phyloP scores from a whole-genome alignment of 2,329 filamentous ascomycete species.

The Drechslerella stenobrocha region DNA sequence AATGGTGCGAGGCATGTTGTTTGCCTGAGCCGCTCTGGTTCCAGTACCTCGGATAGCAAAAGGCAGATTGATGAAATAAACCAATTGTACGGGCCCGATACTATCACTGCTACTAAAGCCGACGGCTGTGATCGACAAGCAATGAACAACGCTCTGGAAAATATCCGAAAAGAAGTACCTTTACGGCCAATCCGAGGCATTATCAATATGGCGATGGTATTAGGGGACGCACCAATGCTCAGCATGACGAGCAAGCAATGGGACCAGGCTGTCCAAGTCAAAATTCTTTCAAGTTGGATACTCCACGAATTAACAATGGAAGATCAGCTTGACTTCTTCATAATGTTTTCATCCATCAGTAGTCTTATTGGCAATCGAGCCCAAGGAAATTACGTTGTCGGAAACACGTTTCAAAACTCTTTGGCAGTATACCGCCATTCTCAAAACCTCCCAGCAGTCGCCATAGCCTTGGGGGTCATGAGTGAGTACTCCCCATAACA shows the following conservation, averaged over 20 bases:
- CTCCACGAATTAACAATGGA: slow-evolving; percentile 41
- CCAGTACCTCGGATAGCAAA: slow-evolving; percentile 12
- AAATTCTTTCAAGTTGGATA: slow-evolving; percentile 49
- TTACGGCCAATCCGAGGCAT: slow-evolving; percentile 38
- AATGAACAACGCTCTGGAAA: slow-evolving; percentile 5
- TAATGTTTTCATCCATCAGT: slow-evolving; percentile 52
- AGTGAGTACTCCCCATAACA: slow-evolving; percentile 18
- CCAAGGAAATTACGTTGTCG: slow-evolving; percentile 53
- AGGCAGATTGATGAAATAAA: slow-evolving; percentile 20
- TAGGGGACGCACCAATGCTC: slow-evolving; percentile 47
- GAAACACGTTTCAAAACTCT: slow-evolving; percentile 52
- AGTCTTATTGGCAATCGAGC: slow-evolving; percentile 51
- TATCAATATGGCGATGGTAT: slow-evolving; percentile 49
- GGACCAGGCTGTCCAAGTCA: slow-evolving; percentile 48
- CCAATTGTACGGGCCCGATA: slow-evolving; percentile 5
- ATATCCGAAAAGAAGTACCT: slow-evolving; percentile 4
- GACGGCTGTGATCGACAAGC: slow-evolving; percentile 17
- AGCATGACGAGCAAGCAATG: slow-evolving; percentile 50
- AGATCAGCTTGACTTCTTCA: slow-evolving; percentile 49
- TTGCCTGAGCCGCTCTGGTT: slow-evolving; percentile 14
- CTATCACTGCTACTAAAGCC: slow-evolving; percentile 11
- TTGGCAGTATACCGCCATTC: slow-evolving; percentile 42
- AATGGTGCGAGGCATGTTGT: slow-evolving; percentile 14
- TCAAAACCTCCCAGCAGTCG: slow-evolving; percentile 17
- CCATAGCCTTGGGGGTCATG: slow-evolving; percentile 40